Base-by-base conservation (phyloP, 2,329 filamentous ascomycete species). In the Cercospora zeae-maydis region DNA sequence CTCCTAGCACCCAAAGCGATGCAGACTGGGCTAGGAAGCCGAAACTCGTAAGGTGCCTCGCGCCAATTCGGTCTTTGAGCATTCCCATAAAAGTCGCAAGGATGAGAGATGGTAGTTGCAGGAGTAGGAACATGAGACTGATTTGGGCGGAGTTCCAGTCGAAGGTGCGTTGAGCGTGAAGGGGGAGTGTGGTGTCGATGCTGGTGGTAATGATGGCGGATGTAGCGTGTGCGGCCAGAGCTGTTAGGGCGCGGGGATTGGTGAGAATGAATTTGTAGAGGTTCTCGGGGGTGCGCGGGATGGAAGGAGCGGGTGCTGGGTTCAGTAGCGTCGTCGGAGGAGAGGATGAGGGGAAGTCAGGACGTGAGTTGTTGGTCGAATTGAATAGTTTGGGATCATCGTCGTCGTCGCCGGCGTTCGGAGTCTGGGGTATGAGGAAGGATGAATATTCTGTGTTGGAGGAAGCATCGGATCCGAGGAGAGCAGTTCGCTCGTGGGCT, bases 181-280 rank as follows among this genome's bases (percentile, higher is more conserved):
- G 36, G 16, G 66, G 66, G 4, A 68, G 52, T 1, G 65, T 65
- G n/a, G 66, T 54, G 39, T 68, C 66, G 45, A 68, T 65, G n/a
- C 64, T 63, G 24, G 64, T 63, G 2, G 66, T 34, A 10, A 66
- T 59, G 5, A 65, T 51, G n/a, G 66, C 58, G 16, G 65, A 65
- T 6, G 61, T 61, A 4, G 52, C 60, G 11, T 63, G 49, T 37
- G 65, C 65, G 4, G 60, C 55, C 11, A 68, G 55, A 0, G 64
- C 60, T 6, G 65, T 63, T 30, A 53, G 60, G 14, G 55, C 55
- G 8, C 24, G 16, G 1, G 39, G 34, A 13, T 63, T 55, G 11
- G 42, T 55, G 14, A 67, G 49, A 39, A 68, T 66, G n/a, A 65
- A 56, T 8, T 37, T 24, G 45, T 67, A 66, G 39, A 45, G 39